phyloP scores from a whole-genome alignment of 2,329 filamentous ascomycete species.

The Leptodontidium sp. region DNA sequence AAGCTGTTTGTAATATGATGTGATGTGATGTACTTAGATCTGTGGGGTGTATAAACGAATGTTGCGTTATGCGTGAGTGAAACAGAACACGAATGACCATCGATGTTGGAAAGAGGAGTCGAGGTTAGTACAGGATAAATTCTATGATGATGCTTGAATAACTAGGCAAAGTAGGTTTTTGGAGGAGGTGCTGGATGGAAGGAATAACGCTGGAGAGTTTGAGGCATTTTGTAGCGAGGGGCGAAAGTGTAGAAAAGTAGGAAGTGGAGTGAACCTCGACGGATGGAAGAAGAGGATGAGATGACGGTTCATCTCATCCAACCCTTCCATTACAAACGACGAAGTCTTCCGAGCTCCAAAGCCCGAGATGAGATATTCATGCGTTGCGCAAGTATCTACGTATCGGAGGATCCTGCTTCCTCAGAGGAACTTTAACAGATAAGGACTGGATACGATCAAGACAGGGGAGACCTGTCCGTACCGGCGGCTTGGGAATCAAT shows the following conservation, averaged over 20 bases:
- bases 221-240: neutral
- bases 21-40: slow-evolving; percentile 6
- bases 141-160: neutral
- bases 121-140: no score
- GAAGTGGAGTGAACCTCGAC: neutral
- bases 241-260: neutral
- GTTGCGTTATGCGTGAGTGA: neutral
- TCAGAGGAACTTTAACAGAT: neutral
- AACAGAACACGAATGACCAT: neutral
- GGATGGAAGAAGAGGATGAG: neutral
- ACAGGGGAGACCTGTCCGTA: neutral
- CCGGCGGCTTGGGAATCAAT: slow-evolving; percentile 2
- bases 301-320: slow-evolving; percentile 7
- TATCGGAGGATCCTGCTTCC: neutral
- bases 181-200: neutral
- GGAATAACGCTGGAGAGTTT: neutral
- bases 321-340: neutral
- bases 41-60: neutral
- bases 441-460: no score
- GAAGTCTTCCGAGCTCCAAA: neutral
- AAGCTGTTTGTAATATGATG: neutral
- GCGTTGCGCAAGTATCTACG: neutral
- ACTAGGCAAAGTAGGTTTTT: neutral
- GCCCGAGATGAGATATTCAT: neutral
- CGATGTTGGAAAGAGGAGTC: neutral